Percentiles rank a stretch among this genome's conserved stretches.
These are phyloP conservation scores for Fusarium keratoplasticum DNA, from an alignment of 2,329 filamentous ascomycete genomes.

Conservation along the genomic window DNA sequence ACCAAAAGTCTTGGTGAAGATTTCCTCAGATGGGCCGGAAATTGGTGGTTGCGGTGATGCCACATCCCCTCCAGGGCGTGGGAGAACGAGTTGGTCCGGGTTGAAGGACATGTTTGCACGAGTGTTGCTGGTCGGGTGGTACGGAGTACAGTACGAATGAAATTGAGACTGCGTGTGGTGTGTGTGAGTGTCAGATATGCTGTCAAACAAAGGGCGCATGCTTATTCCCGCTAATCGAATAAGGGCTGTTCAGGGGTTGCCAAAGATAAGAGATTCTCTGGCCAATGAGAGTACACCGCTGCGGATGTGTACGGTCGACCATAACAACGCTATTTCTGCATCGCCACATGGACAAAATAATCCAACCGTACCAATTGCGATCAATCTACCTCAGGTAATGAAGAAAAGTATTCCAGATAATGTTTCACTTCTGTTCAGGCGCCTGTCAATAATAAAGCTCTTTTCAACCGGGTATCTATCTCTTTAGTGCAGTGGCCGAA, in stretches of 20 bases:
- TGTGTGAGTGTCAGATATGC: background rate
- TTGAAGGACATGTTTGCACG: background rate
- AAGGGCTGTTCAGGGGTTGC: background rate
- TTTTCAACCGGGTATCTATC: background rate
- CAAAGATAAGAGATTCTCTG: background rate
- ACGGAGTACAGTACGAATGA: background rate
- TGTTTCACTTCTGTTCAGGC: background rate
- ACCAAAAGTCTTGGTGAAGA: conserved; percentile 53
- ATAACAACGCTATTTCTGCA: background rate
- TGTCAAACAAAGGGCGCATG: background rate
- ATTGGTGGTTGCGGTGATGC: conserved; percentile 34
- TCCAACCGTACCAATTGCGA: background rate
- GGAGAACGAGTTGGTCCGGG: background rate
- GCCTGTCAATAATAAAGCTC: background rate
- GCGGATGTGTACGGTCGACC: background rate
- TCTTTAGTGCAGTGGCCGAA: background rate
- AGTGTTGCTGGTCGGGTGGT: background rate
- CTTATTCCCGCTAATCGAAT: background rate
- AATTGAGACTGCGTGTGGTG: background rate
- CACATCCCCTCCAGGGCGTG: background rate
- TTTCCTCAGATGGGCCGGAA: conserved; percentile 50
- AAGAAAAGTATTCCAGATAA: background rate
- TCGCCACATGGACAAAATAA: background rate
- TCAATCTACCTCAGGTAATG: background rate
- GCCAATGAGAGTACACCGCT: background rate